These are phyloP conservation scores for Eruca vesicaria DNA, from an alignment of 441 rosid genomes.

Conservation along the genomic window DNA sequence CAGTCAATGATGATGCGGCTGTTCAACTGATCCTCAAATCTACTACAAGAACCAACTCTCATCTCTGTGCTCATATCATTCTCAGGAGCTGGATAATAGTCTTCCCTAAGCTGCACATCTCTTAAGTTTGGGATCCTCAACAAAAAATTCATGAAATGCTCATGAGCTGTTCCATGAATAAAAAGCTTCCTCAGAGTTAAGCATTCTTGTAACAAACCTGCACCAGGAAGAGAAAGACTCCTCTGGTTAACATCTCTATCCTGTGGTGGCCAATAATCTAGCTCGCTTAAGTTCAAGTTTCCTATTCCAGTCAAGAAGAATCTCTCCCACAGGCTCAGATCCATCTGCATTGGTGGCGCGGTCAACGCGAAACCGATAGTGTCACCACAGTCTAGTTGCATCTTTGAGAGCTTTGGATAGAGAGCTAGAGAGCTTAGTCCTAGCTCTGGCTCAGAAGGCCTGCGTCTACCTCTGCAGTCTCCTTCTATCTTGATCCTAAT, in stretches of 20 bases:
- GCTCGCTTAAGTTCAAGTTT: conserved; percentile 55
- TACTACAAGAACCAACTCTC: conserved; percentile 75
- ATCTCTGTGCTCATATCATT: conserved; percentile 82
- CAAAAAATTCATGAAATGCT: conserved; percentile 86
- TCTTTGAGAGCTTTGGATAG: conserved; percentile 70
- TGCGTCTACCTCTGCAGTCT: conserved; percentile 66
- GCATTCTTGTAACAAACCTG: conserved; percentile 63
- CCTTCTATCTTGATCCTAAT: conserved; percentile 76
- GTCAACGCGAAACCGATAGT: conserved; percentile 71
- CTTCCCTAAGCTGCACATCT: conserved; percentile 87
- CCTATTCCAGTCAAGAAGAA: conserved; percentile 72
- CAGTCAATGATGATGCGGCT: conserved; percentile 58
- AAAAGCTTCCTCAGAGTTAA: conserved; percentile 69
- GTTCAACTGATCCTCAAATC: conserved; percentile 79
- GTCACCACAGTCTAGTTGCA: conserved; percentile 79
- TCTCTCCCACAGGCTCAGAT: conserved; percentile 93
- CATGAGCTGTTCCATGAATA: conserved; percentile 87
- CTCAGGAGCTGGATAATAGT: conserved; percentile 90
- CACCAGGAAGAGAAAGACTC: conserved; percentile 78
- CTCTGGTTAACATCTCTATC: conserved; percentile 90
- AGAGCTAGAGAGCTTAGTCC: conserved; percentile 64
- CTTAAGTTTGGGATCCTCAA: conserved; percentile 55
- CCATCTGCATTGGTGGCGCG: conserved; percentile 85
- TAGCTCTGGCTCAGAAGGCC: conserved; percentile 50
- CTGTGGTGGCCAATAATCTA: conserved; percentile 93